phyloP scores from a whole-genome alignment of 2,329 filamentous ascomycete genomes.

The Fusarium duplospermum region DNA sequence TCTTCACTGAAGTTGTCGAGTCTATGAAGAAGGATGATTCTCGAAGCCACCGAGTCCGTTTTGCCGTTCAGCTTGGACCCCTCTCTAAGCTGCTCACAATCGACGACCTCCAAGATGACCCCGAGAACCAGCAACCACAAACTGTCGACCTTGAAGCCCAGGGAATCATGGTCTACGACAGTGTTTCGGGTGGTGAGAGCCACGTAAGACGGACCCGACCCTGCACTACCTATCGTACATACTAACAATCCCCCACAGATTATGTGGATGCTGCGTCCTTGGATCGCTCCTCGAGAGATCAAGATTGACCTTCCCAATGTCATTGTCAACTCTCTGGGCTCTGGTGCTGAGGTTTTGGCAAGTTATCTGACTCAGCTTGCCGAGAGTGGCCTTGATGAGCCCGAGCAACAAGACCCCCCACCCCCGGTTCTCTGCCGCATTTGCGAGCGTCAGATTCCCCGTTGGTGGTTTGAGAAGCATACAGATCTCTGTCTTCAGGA shows the following conservation, averaged over 20 bases:
- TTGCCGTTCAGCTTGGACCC: slow-evolving; percentile 77
- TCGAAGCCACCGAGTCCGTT: slow-evolving; percentile 88
- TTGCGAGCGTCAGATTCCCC: slow-evolving; percentile 95
- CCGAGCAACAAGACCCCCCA: slow-evolving; percentile 81
- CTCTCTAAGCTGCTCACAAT: slow-evolving; percentile 71
- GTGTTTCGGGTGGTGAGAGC: slow-evolving; percentile 84
- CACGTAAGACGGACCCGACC: slow-evolving; percentile 74
- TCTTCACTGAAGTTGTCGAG: slow-evolving; percentile 86
- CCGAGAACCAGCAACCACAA: slow-evolving; percentile 52
- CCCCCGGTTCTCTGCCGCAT: slow-evolving; percentile 95
- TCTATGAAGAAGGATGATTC: slow-evolving; percentile 94
- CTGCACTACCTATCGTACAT: slow-evolving; percentile 7
- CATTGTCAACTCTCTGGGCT: slow-evolving; percentile 92
- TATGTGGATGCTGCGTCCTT: slow-evolving; percentile 99
- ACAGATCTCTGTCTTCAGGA: slow-evolving; percentile 96
- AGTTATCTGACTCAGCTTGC: slow-evolving; percentile 92
- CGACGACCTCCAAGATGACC: slow-evolving; percentile 54
- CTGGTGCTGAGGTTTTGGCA: slow-evolving; percentile 93
- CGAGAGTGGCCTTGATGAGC: slow-evolving; percentile 82
- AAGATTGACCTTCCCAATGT: slow-evolving; percentile 92
- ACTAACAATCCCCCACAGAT: slow-evolving; percentile 67
- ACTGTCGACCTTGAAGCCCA: slow-evolving; percentile 89
- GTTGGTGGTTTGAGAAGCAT: slow-evolving; percentile 99
- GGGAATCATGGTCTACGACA: slow-evolving; percentile 98
- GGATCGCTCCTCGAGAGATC: slow-evolving; percentile 87